Conservation (phyloP, 371 early-diverging fungal species). For the Smittium culicis region DNA sequence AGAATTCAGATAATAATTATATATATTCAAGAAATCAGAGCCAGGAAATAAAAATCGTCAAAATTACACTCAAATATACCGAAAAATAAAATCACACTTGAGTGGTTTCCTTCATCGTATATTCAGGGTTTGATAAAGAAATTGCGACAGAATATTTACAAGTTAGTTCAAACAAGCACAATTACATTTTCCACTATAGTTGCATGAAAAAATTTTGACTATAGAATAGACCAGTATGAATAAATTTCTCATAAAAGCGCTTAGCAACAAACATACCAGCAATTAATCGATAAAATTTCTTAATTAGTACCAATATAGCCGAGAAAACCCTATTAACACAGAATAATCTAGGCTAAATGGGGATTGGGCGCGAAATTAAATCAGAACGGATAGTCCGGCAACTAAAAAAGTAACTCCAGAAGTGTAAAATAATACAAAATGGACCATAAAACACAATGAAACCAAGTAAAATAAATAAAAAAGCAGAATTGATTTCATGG, state of each 20-base stretch:
- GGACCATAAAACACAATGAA: neutral
- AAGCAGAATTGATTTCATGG: neutral
- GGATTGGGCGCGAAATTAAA: neutral
- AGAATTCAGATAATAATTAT: neutral
- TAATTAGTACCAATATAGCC: neutral
- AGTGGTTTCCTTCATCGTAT: too few relatives aligned
- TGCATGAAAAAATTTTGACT: too few relatives aligned
- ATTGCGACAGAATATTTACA: too few relatives aligned
- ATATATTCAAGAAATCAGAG: neutral
- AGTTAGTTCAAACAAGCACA: too few relatives aligned
- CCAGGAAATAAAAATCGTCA: too few relatives aligned
- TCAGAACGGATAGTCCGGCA: neutral
- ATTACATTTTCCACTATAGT: too few relatives aligned
- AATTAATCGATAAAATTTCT: neutral
- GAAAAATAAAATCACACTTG: too few relatives aligned
- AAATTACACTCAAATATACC: too few relatives aligned
- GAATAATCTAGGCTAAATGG: neutral
- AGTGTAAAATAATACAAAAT: neutral
- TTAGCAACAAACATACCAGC: neutral
- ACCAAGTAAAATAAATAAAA: neutral
- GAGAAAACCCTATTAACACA: neutral
- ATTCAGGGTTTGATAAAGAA: too few relatives aligned
- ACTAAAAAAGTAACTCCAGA: neutral
- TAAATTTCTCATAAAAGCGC: neutral
- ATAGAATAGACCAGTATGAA: too few relatives aligned